phyloP scores from a whole-genome alignment of 75 land plant species.

The Pinus taeda region DNA sequence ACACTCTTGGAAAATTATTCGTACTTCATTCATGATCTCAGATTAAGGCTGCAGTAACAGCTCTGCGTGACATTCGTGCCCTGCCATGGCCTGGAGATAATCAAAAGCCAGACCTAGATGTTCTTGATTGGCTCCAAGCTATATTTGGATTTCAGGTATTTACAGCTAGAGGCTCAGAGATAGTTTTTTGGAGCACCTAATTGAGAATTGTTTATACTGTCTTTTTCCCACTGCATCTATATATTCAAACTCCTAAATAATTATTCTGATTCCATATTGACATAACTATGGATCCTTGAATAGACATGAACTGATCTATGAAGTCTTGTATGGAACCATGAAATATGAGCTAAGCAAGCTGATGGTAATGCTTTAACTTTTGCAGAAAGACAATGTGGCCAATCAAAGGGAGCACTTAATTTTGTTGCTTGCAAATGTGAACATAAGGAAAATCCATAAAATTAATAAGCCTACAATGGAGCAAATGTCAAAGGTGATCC shows the following conservation, averaged over 20 bases:
- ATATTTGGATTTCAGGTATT: conserved; percentile 91
- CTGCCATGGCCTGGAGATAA: conserved; percentile 42
- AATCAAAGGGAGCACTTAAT: conserved; percentile 94
- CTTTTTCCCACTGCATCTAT: background rate
- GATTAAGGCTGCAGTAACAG: conserved; percentile 73
- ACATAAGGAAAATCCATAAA: conserved; percentile 45
- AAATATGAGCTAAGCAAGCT: too few relatives aligned
- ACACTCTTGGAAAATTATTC: too few relatives aligned
- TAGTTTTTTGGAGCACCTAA: background rate
- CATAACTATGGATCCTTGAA: too few relatives aligned
- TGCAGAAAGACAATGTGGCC: conserved; percentile 80
- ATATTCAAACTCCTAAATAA: background rate
- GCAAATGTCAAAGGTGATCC: conserved; percentile 31
- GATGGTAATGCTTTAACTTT: background rate
- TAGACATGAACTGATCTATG: too few relatives aligned
- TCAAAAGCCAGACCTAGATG: conserved; percentile 36
- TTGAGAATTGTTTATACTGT: background rate
- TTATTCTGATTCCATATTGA: background rate
- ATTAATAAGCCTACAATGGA: conserved; percentile 23
- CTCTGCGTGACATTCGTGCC: conserved; percentile 67
- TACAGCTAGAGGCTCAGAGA: background rate
- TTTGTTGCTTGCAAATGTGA: conserved; percentile 82
- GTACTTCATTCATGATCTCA: conserved; percentile 16
- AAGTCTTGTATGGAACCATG: too few relatives aligned
- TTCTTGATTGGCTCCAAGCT: conserved; percentile 84